A percentile compares a stretch with the other conserved stretches of the same genome.
phyloP scores from a whole-genome alignment of 2,329 filamentous ascomycete species.

The Thelonectria blattea region DNA sequence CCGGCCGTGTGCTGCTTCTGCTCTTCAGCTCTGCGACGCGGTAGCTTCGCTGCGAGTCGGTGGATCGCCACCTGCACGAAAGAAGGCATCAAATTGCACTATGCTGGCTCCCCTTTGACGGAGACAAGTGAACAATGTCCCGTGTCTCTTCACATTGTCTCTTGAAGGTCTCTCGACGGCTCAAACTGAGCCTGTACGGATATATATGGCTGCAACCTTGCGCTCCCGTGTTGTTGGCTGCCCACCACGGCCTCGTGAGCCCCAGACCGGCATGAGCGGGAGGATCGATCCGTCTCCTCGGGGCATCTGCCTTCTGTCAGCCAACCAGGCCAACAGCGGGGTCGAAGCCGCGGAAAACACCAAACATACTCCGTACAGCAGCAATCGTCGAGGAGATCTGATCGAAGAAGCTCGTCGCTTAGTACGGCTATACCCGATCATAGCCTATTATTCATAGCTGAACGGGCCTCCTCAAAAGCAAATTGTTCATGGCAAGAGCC shows the following conservation, averaged over 20 bases:
- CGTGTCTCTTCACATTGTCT: no score
- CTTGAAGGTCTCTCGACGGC: no score
- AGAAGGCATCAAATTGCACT: neutral
- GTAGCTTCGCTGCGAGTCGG: conserved; percentile 6
- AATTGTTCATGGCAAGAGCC: conserved; percentile 6
- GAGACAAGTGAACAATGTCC: neutral
- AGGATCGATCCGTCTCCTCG: conserved; percentile 3
- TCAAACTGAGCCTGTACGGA: no score
- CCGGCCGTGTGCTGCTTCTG: neutral
- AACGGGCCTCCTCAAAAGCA: neutral
- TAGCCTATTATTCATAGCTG: neutral
- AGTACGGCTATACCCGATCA: neutral
- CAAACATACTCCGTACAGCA: neutral
- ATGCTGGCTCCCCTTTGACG: neutral
- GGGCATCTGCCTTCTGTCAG: neutral
- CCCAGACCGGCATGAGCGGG: conserved; percentile 3
- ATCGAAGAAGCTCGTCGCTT: neutral
- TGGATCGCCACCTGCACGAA: conserved; percentile 6
- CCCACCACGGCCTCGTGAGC: conserved; percentile 7
- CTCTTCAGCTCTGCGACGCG: neutral
- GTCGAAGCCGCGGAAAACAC: neutral
- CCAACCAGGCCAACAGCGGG: conserved; percentile 10
- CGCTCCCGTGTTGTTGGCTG: neutral
- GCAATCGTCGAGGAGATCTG: neutral
- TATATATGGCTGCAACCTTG: neutral